These are phyloP conservation scores for Obelidium mucronatum DNA, from an alignment of 192 early-diverging fungal genomes.

Conservation along the genomic window DNA sequence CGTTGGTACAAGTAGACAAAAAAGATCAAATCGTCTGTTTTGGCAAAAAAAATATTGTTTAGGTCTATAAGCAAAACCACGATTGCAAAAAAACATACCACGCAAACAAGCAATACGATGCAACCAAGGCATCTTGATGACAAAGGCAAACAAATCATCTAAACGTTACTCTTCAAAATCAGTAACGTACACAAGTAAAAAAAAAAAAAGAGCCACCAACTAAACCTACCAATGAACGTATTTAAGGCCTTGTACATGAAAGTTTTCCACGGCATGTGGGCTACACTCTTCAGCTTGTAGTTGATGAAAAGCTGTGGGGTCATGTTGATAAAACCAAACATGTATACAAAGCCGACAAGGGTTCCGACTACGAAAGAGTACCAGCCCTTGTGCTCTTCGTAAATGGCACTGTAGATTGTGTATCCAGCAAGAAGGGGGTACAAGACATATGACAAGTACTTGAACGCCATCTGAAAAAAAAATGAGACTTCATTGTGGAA, in stretches of 20 bases:
- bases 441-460: slow-evolving; percentile 79
- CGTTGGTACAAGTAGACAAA: slow-evolving; percentile 86
- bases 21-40: slow-evolving; percentile 83
- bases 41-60: background rate
- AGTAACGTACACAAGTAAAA: slow-evolving; percentile 39
- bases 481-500: background rate
- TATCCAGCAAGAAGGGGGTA: slow-evolving; percentile 82
- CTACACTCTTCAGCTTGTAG: slow-evolving; percentile 82
- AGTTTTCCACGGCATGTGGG: slow-evolving; percentile 94
- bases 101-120: slow-evolving; percentile 85
- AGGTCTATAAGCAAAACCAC: background rate
- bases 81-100: slow-evolving; percentile 19
- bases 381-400: slow-evolving; percentile 91
- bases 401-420: slow-evolving; percentile 80
- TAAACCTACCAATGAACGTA: slow-evolving; percentile 57
- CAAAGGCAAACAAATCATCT: slow-evolving; percentile 93
- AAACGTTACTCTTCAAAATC: slow-evolving; percentile 72
- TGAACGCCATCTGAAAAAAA: slow-evolving; percentile 72
- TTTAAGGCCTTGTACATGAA: slow-evolving; percentile 88
- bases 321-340: slow-evolving; percentile 73
- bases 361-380: slow-evolving; percentile 87
- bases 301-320: slow-evolving; percentile 92
- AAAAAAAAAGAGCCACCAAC: background rate
- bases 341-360: slow-evolving; percentile 90
- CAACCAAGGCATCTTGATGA: slow-evolving; percentile 93